A percentile compares a stretch with the other conserved stretches of the same genome.
These are phyloP conservation scores for Malus asiatica DNA, from an alignment of 306 rosid genomes.

Conservation along the genomic window DNA sequence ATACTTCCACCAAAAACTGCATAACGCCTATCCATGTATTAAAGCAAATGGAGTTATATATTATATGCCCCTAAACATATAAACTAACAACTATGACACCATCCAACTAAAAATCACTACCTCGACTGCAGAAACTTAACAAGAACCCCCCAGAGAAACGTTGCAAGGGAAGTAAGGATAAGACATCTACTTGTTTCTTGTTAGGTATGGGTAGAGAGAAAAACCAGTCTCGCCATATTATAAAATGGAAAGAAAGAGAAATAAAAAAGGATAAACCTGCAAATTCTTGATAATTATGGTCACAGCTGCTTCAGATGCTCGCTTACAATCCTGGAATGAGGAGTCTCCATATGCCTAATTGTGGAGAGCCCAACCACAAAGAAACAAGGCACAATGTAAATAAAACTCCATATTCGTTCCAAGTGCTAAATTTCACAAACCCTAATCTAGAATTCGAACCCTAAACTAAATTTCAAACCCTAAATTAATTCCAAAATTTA, in stretches of 20 bases:
- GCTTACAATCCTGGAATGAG: slow-evolving; percentile 82
- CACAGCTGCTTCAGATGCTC: slow-evolving; percentile 88
- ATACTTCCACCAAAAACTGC: background rate
- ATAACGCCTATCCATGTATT: background rate
- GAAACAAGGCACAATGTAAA: background rate
- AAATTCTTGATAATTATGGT: slow-evolving; percentile 57
- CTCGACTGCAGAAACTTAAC: background rate
- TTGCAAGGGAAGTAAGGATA: background rate
- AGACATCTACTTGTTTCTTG: background rate
- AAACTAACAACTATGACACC: background rate
- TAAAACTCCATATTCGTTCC: background rate
- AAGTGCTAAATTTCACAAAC: too few species aligned
- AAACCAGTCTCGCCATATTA: background rate
- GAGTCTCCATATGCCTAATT: slow-evolving; percentile 81
- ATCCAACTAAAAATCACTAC: background rate
- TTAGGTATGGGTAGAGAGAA: slow-evolving; percentile 1
- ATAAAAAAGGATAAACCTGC: slow-evolving; percentile 42
- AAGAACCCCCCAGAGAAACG: background rate
- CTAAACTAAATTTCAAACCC: too few species aligned
- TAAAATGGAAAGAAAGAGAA: slow-evolving; percentile 9
- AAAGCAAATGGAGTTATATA: background rate
- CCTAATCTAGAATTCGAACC: too few species aligned
- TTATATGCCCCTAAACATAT: background rate
- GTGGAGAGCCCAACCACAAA: background rate
- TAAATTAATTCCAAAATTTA: too few species aligned